Conservation (phyloP, 805 yeast species). For the Myxozyma melibiosi region DNA sequence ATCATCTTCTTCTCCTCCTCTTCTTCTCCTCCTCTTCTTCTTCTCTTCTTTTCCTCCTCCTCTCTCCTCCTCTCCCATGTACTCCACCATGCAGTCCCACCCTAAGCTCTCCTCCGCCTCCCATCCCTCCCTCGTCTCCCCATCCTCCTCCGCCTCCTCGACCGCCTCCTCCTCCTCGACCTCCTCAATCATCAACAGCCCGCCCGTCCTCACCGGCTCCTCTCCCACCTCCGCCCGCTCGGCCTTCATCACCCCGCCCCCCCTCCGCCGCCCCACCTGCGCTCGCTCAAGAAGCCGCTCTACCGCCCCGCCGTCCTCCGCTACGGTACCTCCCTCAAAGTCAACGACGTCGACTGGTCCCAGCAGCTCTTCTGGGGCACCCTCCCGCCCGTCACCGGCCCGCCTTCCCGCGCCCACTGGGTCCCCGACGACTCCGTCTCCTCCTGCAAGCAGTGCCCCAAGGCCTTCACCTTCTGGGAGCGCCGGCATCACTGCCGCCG, state of each 20-base stretch:
- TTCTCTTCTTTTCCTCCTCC: not conserved
- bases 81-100: not conserved
- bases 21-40: not conserved
- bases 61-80: not conserved
- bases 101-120: not conserved
- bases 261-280: conserved; percentile 62
- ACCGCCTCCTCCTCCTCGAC: conserved; percentile 27
- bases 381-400: conserved; percentile 33
- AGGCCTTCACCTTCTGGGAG: conserved; percentile 72
- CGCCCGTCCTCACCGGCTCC: conserved; percentile 17
- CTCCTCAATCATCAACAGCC: conserved; percentile 9
- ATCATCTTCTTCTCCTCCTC: not conserved
- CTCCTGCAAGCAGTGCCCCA: conserved; percentile 69
- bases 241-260: conserved; percentile 26
- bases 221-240: conserved; percentile 29
- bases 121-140: conserved; percentile 15
- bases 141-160: conserved; percentile 27
- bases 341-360: conserved; percentile 33
- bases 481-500: conserved; percentile 82
- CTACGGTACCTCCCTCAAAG: conserved; percentile 42
- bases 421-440: conserved; percentile 66
- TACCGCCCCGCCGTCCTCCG: conserved; percentile 88
- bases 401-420: conserved; percentile 46
- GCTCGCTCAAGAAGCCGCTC: conserved; percentile 80
- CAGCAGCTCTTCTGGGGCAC: conserved; percentile 32